Percentiles rank a stretch among this genome's conserved stretches.
phyloP scores from a whole-genome alignment of 305 asterid genomes.

The Coffea humblotiana region DNA sequence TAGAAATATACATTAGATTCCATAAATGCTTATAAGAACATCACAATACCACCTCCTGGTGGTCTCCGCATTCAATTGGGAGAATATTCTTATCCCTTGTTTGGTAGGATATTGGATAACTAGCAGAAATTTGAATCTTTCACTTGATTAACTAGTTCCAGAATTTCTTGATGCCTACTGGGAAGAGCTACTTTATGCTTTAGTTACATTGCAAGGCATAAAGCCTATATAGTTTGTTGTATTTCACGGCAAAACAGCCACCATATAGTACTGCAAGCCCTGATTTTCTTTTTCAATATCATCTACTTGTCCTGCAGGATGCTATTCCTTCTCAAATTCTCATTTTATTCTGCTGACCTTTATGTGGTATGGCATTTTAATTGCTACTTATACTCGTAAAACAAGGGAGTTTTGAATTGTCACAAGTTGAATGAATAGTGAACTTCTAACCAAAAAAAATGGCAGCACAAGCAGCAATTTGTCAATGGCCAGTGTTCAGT shows the following conservation, averaged over 20 bases:
- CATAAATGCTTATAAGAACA: slow-evolving; percentile 6
- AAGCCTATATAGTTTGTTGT: neutral
- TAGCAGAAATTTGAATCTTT: neutral
- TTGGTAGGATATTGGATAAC: neutral
- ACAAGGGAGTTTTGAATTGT: neutral
- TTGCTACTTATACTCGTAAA: neutral
- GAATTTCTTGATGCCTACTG: neutral
- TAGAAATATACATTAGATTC: slow-evolving; percentile 4
- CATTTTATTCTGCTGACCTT: neutral
- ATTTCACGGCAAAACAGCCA: neutral
- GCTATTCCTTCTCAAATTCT: slow-evolving; percentile 12
- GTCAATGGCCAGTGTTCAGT: slow-evolving; percentile 6
- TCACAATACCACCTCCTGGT: neutral
- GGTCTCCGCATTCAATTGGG: neutral
- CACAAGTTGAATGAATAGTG: neutral
- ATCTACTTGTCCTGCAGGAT: slow-evolving; percentile 14
- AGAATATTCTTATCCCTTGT: slow-evolving; percentile 5
- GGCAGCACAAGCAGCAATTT: slow-evolving; percentile 16
- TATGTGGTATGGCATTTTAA: neutral
- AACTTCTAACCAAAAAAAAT: neutral
- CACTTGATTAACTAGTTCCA: neutral
- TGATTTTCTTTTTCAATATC: neutral
- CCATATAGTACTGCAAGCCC: neutral
- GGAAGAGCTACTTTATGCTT: neutral
- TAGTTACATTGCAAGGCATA: neutral